Evolutionary conservation across 2,329 filamentous ascomycete genomes (phyloP), one percentile per base, ranked within the genome.

Genomic region (Phyllosticta paracitricarpa): DNA sequence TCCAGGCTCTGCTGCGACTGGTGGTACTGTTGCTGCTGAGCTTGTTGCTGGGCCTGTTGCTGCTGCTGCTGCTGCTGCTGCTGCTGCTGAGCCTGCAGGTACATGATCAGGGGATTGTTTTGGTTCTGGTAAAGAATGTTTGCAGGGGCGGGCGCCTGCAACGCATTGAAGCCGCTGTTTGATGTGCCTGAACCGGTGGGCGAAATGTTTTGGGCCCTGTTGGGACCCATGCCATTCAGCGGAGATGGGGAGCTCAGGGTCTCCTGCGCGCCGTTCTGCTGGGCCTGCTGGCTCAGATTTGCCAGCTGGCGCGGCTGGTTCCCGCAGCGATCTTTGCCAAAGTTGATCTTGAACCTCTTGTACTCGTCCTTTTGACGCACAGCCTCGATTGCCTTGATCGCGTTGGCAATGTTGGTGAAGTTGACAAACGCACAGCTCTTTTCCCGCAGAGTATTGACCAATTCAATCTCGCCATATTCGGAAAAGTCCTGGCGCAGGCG

Each of bases 341-440:
- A 99, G 80, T 99, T 99, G 74, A 99, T 93, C 83, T 99, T 99
- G 85, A 99, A 99, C 69, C 94, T 86, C 76, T 87, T 90, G 82
- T 99, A 99, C 71, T 99, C 94, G 53, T 97, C 94, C 72, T 92
- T 91, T 71, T 91, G 89, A 62, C 94, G 86, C 66, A 99, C 86
- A 24, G 92, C 94, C 77, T 99, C 94, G 66, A 99, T 99, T 0
- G 94, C 94, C 80, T 99, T 99, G 81, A 99, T 99, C 57, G 94
- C 94, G 69, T 99, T 99, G 72, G 94, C 94, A 72, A 99, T 99
- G 78, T 99, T 99, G 72, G 94, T 99, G 75, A 99, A 99, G 79
- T 99, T 99, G 74, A 99, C 94, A 73, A 99, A 99, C 0, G 94
- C 94, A 75, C 94, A 99, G 79, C 92, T 97, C 86, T 99, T 99